Conservation (phyloP, 352 stramenopile species). For the Globisporangium barbulae region DNA sequence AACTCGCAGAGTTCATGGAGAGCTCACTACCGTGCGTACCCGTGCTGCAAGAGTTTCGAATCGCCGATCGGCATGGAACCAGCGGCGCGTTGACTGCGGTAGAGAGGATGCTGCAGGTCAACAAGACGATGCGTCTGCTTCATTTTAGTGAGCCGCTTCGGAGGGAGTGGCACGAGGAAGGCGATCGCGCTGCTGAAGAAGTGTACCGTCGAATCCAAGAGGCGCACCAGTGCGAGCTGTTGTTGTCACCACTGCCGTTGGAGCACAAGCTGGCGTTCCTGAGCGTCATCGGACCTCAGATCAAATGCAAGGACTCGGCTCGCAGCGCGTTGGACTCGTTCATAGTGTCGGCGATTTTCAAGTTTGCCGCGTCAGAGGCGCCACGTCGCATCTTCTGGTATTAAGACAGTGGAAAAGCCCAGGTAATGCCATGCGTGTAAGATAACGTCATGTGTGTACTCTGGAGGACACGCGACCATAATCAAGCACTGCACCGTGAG, state of each 20-base stretch:
- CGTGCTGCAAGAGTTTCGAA: slow-evolving; percentile 9
- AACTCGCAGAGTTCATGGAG: slow-evolving; percentile 4
- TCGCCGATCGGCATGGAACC: background rate
- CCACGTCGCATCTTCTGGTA: slow-evolving; percentile 7
- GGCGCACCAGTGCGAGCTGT: background rate
- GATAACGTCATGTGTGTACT: no score
- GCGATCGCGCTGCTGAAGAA: background rate
- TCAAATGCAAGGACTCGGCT: background rate
- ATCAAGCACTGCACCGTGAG: no score
- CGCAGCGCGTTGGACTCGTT: slow-evolving; percentile 3
- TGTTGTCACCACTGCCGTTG: background rate
- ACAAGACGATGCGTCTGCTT: slow-evolving; percentile 11
- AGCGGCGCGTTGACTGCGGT: background rate
- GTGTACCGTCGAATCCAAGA: background rate
- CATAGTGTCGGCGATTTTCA: slow-evolving; percentile 12
- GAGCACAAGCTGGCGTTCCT: slow-evolving; percentile 9
- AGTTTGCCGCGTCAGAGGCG: background rate
- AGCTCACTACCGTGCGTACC: background rate
- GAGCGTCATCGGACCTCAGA: slow-evolving; percentile 1
- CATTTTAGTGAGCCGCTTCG: background rate
- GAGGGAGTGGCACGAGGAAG: background rate
- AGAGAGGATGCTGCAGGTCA: background rate
- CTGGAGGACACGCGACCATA: no score
- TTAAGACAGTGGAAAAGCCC: background rate
- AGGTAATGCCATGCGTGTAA: no score